A percentile compares a stretch with the other conserved stretches of the same genome.
phyloP scores from a whole-genome alignment of 805 yeast species.

The Metschnikowia koreensis region DNA sequence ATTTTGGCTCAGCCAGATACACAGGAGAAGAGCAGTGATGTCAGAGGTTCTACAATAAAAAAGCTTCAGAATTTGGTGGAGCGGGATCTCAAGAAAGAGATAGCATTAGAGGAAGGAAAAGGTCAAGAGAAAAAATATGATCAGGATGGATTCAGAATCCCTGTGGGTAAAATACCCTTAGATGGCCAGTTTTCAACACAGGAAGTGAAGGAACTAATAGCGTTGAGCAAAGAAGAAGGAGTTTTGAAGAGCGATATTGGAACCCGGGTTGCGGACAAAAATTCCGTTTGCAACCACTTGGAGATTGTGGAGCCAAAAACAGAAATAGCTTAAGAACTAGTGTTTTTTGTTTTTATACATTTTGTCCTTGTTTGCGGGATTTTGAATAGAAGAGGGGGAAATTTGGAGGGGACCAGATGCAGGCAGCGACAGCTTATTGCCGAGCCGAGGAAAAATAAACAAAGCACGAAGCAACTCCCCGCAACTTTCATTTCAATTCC shows the following conservation, averaged over 20 bases:
- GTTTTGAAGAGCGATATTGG: slow-evolving; percentile 25
- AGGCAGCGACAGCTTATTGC: too few species aligned
- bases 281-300: slow-evolving; percentile 31
- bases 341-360: too few species aligned
- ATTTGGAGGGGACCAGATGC: too few species aligned
- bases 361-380: too few species aligned
- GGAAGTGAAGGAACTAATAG: slow-evolving; percentile 32
- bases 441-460: too few species aligned
- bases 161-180: slow-evolving; percentile 38
- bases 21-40: slow-evolving; percentile 2
- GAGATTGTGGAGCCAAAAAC: slow-evolving; percentile 21
- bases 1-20: slow-evolving; percentile 28
- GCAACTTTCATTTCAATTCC: too few species aligned
- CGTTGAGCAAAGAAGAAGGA: slow-evolving; percentile 32
- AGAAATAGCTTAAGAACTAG: not conserved
- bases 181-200: slow-evolving; percentile 41
- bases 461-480: too few species aligned
- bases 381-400: too few species aligned
- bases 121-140: slow-evolving; percentile 18
- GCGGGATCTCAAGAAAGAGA: slow-evolving; percentile 17
- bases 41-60: slow-evolving; percentile 20
- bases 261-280: slow-evolving; percentile 26
- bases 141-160: slow-evolving; percentile 37
- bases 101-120: not conserved
- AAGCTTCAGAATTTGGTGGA: slow-evolving; percentile 28